A percentile compares a stretch with the other conserved stretches of the same genome.
Conservation (phyloP, 129 eudicot genomes). For the Flaveria robusta region DNA sequence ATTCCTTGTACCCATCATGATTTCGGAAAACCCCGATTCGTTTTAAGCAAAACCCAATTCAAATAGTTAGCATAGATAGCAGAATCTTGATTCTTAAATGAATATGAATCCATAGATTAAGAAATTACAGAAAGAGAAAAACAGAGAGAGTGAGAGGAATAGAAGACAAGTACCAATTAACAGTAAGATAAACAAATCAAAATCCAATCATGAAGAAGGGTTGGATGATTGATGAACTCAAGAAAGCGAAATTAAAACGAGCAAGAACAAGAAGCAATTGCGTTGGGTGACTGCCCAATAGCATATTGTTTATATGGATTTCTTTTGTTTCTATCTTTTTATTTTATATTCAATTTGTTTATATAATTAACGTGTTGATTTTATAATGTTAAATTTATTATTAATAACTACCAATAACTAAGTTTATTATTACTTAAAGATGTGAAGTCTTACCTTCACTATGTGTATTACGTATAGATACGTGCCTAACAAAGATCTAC, state of each 20-base stretch:
- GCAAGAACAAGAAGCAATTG: not conserved
- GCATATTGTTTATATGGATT: constrained; percentile 7
- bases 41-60: no score
- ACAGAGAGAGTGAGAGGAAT: not conserved
- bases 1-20: no score
- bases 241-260: not conserved
- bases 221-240: no score
- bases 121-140: constrained; percentile 5
- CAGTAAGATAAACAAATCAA: not conserved
- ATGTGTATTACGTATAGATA: no score
- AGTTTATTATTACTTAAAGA: not conserved
- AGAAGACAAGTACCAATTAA: constrained; percentile 28
- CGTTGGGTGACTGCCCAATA: constrained; percentile 5
- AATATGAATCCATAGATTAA: not conserved
- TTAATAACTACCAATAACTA: not conserved
- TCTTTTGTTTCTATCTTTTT: not conserved
- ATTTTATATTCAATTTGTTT: not conserved
- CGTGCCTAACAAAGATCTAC: no score
- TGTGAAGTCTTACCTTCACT: not conserved
- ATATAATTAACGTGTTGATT: not conserved
- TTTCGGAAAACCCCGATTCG: no score
- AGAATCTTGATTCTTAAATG: not conserved
- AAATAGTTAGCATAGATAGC: no score
- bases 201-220: not conserved
- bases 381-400: not conserved